These are phyloP conservation scores for Syzygium aqueum DNA, from an alignment of 345 rosid species.

Conservation along the genomic window DNA sequence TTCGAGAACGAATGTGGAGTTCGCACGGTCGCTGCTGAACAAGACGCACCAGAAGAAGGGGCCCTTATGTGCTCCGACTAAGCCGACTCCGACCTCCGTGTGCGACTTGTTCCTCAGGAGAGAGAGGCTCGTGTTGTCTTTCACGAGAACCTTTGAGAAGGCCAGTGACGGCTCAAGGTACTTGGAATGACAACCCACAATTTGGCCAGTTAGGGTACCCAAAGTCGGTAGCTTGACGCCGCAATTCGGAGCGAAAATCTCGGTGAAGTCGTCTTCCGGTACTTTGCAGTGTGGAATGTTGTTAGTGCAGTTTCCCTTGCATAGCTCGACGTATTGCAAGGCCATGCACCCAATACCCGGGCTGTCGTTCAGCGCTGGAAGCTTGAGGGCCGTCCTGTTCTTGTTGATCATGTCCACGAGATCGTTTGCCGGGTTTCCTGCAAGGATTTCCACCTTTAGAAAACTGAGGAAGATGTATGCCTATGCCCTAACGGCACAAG, in stretches of 20 bases:
- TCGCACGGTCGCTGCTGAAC: conserved; percentile 48
- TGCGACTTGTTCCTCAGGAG: conserved; percentile 57
- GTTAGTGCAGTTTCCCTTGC: conserved; percentile 67
- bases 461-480: background rate
- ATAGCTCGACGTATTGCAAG: conserved; percentile 54
- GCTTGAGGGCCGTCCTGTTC: conserved; percentile 54
- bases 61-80: conserved; percentile 51
- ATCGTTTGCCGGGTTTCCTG: conserved; percentile 76
- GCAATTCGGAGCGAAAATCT: conserved; percentile 76
- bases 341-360: conserved; percentile 95
- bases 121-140: conserved; percentile 35
- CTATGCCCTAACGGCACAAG: background rate
- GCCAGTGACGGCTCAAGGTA: conserved; percentile 46
- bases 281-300: conserved; percentile 48
- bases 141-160: conserved; percentile 52
- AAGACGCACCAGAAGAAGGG: conserved; percentile 63
- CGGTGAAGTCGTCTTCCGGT: conserved; percentile 63
- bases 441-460: background rate
- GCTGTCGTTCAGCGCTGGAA: conserved; percentile 43
- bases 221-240: conserved; percentile 77
- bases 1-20: conserved; percentile 70
- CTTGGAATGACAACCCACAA: conserved; percentile 64
- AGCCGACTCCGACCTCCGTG: conserved; percentile 64
- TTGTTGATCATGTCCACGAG: conserved; percentile 65
- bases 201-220: conserved; percentile 62